Base-by-base conservation (phyloP, 2,329 filamentous ascomycete genomes). In the Arthroderma sp. region DNA sequence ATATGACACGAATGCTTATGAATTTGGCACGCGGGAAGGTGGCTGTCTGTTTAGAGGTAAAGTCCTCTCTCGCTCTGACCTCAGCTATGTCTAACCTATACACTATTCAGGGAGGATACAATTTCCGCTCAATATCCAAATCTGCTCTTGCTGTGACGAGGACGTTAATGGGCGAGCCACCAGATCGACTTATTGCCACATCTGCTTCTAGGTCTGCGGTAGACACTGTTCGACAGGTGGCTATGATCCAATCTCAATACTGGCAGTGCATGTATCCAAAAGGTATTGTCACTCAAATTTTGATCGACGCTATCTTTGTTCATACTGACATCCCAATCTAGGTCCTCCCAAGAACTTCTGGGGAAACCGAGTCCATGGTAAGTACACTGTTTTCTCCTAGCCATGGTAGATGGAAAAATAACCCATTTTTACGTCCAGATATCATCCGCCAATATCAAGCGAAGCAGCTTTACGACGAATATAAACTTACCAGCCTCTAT, bases 1-100 rank as follows among this genome's bases (percentile, higher is more conserved):
- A 98, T 59, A 96, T 98, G 91, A 96, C 91, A 10, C 87, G 95
- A 59, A 95, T 96, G 89, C 76, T 98, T 40, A 96, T 95, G 88
- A 87, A 85, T 2, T 72, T 98, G 15, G 89, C 91, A 0, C 74
- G 80, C 38, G 91, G 91, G 29, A 94, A 88, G 58, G 74, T 98
- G 9, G 84, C 85, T 2, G 89, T 95, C 6, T 95, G 88, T 58
- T 72, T 98, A 2, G 91, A 98, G 62, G 69, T 71, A 48, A 42
- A 46, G 33, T 15, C 36, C 5, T 45, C 5, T 45, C 9, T 45
- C 15, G 9, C 22, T 22, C 2, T 36, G 43, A n/a, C 11, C 29
- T 27, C 15, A 33, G 28, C 38, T 27, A 31, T 38, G 22, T 43
- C 29, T 15, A 7, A 15, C 6, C 2, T n/a, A 6, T 3, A 6